A percentile compares a stretch with the other conserved stretches of the same genome.
phyloP scores from a whole-genome alignment of 306 rosid species.

The Amphicarpaea edgeworthii region DNA sequence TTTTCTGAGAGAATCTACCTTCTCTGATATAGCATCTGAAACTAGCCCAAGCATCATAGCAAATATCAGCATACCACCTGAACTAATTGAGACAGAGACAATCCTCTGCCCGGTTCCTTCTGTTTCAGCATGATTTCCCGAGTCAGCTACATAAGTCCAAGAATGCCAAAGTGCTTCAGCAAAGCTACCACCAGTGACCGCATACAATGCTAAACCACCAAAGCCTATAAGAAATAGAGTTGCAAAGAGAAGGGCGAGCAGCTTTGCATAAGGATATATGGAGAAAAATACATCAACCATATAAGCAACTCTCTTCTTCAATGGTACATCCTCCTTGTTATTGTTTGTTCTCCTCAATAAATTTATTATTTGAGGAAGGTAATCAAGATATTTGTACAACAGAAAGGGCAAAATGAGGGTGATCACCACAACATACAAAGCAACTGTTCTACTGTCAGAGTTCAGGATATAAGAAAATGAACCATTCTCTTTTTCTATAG shows the following conservation, averaged over 20 bases:
- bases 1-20: constrained; percentile 95
- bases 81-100: constrained; percentile 94
- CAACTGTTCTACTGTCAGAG: constrained; percentile 67
- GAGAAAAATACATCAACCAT: constrained; percentile 94
- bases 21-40: constrained; percentile 97
- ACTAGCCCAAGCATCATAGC: constrained; percentile 99
- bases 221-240: constrained; percentile 89
- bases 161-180: constrained; percentile 98
- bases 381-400: constrained; percentile 77
- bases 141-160: constrained; percentile 96
- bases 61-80: constrained; percentile 98
- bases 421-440: constrained; percentile 71
- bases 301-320: constrained; percentile 91
- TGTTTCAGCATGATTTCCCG: constrained; percentile 97
- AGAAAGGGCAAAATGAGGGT: constrained; percentile 73
- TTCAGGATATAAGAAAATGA: constrained; percentile 47
- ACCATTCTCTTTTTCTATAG: constrained; percentile 36
- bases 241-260: constrained; percentile 94
- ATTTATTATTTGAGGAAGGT: constrained; percentile 67
- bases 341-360: constrained; percentile 62
- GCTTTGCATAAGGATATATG: constrained; percentile 93
- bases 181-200: constrained; percentile 88
- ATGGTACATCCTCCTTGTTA: constrained; percentile 82
- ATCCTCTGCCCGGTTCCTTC: constrained; percentile 95
- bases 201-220: constrained; percentile 93